These are phyloP conservation scores for Periconia macrospinosa DNA, from an alignment of 2,329 filamentous ascomycete genomes.

Conservation along the genomic window DNA sequence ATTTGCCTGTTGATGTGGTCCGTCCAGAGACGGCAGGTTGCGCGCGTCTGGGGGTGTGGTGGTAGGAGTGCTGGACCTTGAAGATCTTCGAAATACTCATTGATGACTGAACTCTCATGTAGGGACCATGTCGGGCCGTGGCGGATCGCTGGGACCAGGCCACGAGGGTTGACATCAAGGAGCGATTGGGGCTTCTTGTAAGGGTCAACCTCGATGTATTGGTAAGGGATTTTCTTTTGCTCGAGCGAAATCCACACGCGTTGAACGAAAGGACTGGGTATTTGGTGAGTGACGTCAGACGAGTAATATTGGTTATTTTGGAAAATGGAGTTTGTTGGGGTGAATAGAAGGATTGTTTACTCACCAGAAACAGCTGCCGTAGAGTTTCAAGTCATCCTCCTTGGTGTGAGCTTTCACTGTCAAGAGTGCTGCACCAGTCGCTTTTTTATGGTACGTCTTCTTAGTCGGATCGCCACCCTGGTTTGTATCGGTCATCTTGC, in stretches of 20 bases:
- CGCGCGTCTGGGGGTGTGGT: conserved; percentile 66
- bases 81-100: conserved; percentile 88
- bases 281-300: conserved; percentile 13
- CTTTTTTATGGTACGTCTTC: conserved; percentile 72
- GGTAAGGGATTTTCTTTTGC: conserved; percentile 74
- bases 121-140: conserved; percentile 77
- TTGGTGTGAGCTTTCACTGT: conserved; percentile 73
- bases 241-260: conserved; percentile 89
- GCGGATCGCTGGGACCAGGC: conserved; percentile 73
- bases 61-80: conserved; percentile 66
- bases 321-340: not conserved
- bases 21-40: conserved; percentile 76
- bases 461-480: conserved; percentile 52
- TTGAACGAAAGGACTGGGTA: conserved; percentile 77
- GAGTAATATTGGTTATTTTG: not conserved
- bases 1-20: conserved; percentile 80
- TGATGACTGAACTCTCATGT: conserved; percentile 77
- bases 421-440: conserved; percentile 68
- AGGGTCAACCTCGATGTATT: conserved; percentile 84
- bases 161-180: conserved; percentile 74
- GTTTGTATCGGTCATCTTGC: conserved; percentile 52
- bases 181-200: conserved; percentile 72
- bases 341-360: conserved; percentile 20
- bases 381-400: conserved; percentile 73
- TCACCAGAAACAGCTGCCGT: conserved; percentile 82